A percentile compares a stretch with the other conserved stretches of the same genome.
These are phyloP conservation scores for Sphaerosporella brunnea DNA, from an alignment of 495 filamentous ascomycete genomes.

Conservation along the genomic window DNA sequence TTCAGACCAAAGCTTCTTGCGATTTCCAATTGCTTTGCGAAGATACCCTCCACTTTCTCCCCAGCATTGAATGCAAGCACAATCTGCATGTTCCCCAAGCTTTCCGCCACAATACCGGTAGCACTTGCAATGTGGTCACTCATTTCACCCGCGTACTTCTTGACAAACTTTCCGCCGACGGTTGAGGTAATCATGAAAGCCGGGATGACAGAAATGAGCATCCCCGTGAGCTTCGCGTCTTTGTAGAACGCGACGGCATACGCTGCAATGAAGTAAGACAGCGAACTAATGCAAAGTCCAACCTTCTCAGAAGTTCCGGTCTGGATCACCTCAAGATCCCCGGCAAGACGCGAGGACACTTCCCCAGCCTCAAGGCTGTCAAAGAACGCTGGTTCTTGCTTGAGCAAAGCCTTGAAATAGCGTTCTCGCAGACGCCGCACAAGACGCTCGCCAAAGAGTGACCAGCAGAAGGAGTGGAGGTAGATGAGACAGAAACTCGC, in stretches of 20 bases:
- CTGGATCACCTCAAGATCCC: constrained; percentile 43
- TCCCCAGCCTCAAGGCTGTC: constrained; percentile 40
- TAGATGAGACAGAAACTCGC: constrained; percentile 46
- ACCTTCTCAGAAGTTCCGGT: constrained; percentile 52
- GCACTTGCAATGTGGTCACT: constrained; percentile 35
- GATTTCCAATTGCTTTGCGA: neutral
- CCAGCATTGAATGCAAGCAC: neutral
- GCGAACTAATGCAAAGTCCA: constrained; percentile 38
- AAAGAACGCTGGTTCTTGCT: constrained; percentile 45
- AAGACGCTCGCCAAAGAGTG: constrained; percentile 41
- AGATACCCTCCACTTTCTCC: neutral
- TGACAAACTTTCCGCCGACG: constrained; percentile 41
- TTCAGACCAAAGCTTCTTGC: neutral
- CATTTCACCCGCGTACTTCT: constrained; percentile 39
- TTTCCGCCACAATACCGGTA: constrained; percentile 12
- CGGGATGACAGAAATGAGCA: constrained; percentile 42
- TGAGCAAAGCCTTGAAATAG: constrained; percentile 40
- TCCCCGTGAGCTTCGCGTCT: constrained; percentile 34
- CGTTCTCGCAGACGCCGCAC: constrained; percentile 42
- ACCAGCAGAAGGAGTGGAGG: constrained; percentile 39
- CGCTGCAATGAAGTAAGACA: constrained; percentile 45
- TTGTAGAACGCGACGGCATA: constrained; percentile 50
- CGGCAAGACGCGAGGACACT: constrained; percentile 42
- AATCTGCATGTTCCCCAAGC: constrained; percentile 1
- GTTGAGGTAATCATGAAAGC: constrained; percentile 49